Conservation (phyloP, 345 rosid genomes). For the Pseudoturritis turrita region DNA sequence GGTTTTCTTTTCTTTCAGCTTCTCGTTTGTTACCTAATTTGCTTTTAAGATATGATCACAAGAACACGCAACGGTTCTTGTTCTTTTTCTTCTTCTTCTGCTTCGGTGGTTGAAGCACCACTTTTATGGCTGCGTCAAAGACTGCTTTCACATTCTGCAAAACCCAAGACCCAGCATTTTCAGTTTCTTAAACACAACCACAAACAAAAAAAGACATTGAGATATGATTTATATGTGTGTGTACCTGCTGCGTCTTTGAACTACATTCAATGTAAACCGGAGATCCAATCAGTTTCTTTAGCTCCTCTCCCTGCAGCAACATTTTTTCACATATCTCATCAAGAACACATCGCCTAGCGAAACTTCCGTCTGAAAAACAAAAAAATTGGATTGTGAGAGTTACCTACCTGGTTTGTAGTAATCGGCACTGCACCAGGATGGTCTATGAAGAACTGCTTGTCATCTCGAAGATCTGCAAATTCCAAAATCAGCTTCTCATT, state of each 20-base stretch:
- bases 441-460: conserved; percentile 60
- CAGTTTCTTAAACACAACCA: not conserved
- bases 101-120: conserved; percentile 89
- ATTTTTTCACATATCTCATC: not conserved
- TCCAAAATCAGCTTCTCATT: too few species aligned
- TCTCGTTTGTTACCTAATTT: conserved; percentile 23
- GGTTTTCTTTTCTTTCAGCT: not conserved
- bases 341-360: not conserved
- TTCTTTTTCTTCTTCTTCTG: conserved; percentile 77
- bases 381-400: not conserved
- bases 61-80: conserved; percentile 29
- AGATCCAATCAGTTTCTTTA: conserved; percentile 78
- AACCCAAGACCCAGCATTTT: not conserved
- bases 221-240: not conserved
- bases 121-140: conserved; percentile 80
- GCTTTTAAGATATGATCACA: conserved; percentile 21
- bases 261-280: conserved; percentile 92
- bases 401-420: conserved; percentile 49
- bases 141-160: conserved; percentile 85
- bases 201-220: not conserved
- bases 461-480: conserved; percentile 68
- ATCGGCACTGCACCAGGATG: conserved; percentile 80
- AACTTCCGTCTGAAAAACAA: not conserved
- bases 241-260: conserved; percentile 92
- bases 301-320: conserved; percentile 80